Evolutionary conservation across 2,329 filamentous ascomycete species (phyloP).

Genomic region (Penicillium sp.): DNA sequence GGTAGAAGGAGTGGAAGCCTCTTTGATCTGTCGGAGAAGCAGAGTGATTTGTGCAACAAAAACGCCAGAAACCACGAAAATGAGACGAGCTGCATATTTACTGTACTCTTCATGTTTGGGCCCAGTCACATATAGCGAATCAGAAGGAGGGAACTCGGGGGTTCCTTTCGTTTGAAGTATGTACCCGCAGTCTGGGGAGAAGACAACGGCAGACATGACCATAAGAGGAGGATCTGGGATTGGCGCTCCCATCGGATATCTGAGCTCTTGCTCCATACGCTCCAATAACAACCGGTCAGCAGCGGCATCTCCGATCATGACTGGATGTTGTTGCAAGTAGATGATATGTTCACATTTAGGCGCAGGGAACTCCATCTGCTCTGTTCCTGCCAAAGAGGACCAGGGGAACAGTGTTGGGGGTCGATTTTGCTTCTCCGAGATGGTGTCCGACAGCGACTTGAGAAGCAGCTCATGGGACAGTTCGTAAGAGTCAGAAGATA

Average conservation of each 20-base stretch:
- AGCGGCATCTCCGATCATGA: constrained; percentile 31
- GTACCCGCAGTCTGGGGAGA: constrained; percentile 68
- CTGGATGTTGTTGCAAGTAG: constrained; percentile 67
- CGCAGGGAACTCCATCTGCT: constrained; percentile 49
- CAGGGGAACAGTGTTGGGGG: constrained; percentile 66
- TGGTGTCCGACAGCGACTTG: constrained; percentile 65
- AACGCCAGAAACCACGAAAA: constrained; percentile 53
- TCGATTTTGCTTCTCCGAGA: constrained; percentile 62
- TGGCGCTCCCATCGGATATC: constrained; percentile 59
- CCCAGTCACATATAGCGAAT: constrained; percentile 55
- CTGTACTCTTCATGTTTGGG: constrained; percentile 59
- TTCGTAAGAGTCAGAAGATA: constrained; percentile 56
- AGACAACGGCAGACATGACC: constrained; percentile 60
- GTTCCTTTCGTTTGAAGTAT: constrained; percentile 62
- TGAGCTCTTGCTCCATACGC: constrained; percentile 59
- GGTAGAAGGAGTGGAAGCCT: constrained; percentile 64
- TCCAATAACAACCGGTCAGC: constrained; percentile 43
- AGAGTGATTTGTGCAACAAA: constrained; percentile 56
- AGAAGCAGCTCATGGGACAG: constrained; percentile 67
- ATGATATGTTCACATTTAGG: constrained; percentile 88
- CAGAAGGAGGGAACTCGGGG: constrained; percentile 53
- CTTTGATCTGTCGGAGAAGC: constrained; percentile 62
- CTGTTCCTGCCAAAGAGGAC: constrained; percentile 64
- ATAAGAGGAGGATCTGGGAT: constrained; percentile 53
- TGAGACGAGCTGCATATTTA: constrained; percentile 52